Base-by-base conservation (phyloP, 2,329 filamentous ascomycete genomes). In the Diaporthe ilicicola region DNA sequence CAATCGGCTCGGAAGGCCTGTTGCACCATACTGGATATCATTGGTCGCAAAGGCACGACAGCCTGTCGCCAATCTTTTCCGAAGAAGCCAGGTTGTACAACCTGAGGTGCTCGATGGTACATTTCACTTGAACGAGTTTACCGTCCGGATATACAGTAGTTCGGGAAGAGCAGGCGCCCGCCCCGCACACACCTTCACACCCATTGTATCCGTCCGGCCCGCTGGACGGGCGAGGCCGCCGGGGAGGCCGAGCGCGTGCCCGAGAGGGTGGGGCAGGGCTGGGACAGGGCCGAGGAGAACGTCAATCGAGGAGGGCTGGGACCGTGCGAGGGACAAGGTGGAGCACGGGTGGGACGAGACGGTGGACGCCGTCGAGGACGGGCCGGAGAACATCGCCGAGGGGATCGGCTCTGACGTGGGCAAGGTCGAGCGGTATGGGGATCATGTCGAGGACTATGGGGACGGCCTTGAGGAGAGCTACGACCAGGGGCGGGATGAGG, bases 321-420 rank as follows among this genome's bases (percentile, higher is more conserved):
- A 71, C 9, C 70, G 65, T 1, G 48, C 29, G 13, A 65, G 77
- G 53, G 78, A 78, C 59, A 76, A 81, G 56, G 59, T 68, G 2
- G 71, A 73, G 71, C 19, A 68, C 70, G 76, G 59, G 75, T 71
- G 70, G 70, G 65, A 71, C 17, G 32, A 71, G 9, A 69, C 70
- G 2, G 70, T 70, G 2, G 67, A 72, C 3, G 66, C 66, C 4
- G 70, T 70, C 10, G 70, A 72, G 59, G 15, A 70, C 6, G 70
- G 67, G 17, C 70, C 70, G 3, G 70, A 72, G 67, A 55, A 72
- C 34, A 32, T 61, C 17, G 70, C 70, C 8, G 67, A 56, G 37
- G 68, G 27, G 15, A 54, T 72, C 2, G 70, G 70, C 29, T 56
- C 61, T 51, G 66, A 46, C 15, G 67, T 72, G 9, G 70, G 67